Percentiles rank a stretch among this genome's conserved stretches.
Evolutionary conservation across 768 basidiomycete species (phyloP).

Genomic region (Podaxis carcinomalis): DNA sequence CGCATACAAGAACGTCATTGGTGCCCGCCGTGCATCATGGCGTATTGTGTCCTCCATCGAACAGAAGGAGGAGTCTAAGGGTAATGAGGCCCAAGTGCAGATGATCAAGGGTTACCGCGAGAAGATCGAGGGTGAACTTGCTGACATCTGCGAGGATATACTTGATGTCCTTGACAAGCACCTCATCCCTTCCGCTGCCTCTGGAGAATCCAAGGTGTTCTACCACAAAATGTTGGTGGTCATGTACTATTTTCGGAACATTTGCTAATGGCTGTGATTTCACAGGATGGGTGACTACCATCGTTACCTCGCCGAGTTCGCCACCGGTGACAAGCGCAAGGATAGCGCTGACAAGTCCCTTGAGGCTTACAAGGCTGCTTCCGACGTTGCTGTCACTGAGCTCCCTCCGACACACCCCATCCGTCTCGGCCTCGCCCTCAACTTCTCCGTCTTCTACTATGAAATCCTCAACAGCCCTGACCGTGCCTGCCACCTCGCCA

Average conservation of each 20-base stretch:
- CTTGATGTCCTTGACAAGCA: conserved; percentile 97
- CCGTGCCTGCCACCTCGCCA: conserved; percentile 97
- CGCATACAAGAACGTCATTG: conserved; percentile 99
- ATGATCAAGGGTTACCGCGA: conserved; percentile 99
- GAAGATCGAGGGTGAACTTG: conserved; percentile 96
- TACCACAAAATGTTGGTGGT: conserved; percentile 94
- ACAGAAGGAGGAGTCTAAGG: conserved; percentile 99
- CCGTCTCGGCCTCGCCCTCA: conserved; percentile 95
- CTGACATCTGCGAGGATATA: conserved; percentile 98
- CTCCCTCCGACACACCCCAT: conserved; percentile 96
- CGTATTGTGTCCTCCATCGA: conserved; percentile 97
- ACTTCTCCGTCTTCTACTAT: conserved; percentile 99
- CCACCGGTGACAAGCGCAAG: conserved; percentile 96
- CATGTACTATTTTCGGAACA: neutral
- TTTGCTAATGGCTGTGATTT: conserved; percentile 17
- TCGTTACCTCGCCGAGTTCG: conserved; percentile 98
- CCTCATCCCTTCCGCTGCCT: conserved; percentile 93
- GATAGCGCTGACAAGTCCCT: conserved; percentile 96
- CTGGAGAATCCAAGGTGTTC: conserved; percentile 98
- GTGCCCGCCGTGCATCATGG: conserved; percentile 97
- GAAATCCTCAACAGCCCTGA: conserved; percentile 99
- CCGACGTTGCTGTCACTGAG: conserved; percentile 94
- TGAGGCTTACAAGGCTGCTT: conserved; percentile 96
- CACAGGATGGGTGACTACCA: conserved; percentile 98
- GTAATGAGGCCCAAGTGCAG: conserved; percentile 90